These are phyloP conservation scores for Suillus spraguei DNA, from an alignment of 768 basidiomycete genomes.

Conservation along the genomic window DNA sequence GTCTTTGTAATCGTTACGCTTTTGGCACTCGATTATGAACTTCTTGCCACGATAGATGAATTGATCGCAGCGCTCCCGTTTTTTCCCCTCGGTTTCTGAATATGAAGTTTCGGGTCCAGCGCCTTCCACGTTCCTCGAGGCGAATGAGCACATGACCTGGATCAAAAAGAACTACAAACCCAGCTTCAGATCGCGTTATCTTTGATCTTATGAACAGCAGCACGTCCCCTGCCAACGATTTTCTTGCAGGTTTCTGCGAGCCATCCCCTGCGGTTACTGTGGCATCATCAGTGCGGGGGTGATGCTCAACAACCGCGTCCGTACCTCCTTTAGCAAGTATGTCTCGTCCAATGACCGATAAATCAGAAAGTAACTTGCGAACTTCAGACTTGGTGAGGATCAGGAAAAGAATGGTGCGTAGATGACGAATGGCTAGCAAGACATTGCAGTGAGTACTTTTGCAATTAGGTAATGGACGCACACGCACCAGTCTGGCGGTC, in stretches of 20 bases:
- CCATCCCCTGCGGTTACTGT: slow-evolving; percentile 36
- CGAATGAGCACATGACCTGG: slow-evolving; percentile 8
- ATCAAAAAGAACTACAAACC: slow-evolving; percentile 16
- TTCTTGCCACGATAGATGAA: slow-evolving; percentile 95
- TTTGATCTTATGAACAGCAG: slow-evolving; percentile 14
- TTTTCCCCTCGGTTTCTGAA: slow-evolving; percentile 41
- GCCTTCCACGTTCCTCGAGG: slow-evolving; percentile 32
- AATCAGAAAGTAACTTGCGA: slow-evolving; percentile 84
- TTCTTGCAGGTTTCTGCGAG: slow-evolving; percentile 33
- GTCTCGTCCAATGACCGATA: slow-evolving; percentile 67
- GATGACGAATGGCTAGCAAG: slow-evolving; percentile 72
- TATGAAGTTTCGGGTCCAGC: slow-evolving; percentile 1
- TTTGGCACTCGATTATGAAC: slow-evolving; percentile 91
- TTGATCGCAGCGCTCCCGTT: slow-evolving; percentile 68
- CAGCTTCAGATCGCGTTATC: slow-evolving; percentile 14
- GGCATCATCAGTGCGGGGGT: slow-evolving; percentile 53
- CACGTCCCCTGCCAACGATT: slow-evolving; percentile 20
- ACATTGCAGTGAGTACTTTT: slow-evolving; percentile 15
- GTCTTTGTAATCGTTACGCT: slow-evolving; percentile 85
- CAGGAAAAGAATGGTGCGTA: slow-evolving; percentile 85
- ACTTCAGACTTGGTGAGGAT: slow-evolving; percentile 93
- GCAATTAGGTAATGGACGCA: not conserved
- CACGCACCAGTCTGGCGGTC: slow-evolving; percentile 64
- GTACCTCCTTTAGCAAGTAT: slow-evolving; percentile 69
- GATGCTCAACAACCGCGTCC: slow-evolving; percentile 37